Evolutionary conservation across 352 stramenopile species (phyloP).

Genomic region (Halophytophthora polymorphica): DNA sequence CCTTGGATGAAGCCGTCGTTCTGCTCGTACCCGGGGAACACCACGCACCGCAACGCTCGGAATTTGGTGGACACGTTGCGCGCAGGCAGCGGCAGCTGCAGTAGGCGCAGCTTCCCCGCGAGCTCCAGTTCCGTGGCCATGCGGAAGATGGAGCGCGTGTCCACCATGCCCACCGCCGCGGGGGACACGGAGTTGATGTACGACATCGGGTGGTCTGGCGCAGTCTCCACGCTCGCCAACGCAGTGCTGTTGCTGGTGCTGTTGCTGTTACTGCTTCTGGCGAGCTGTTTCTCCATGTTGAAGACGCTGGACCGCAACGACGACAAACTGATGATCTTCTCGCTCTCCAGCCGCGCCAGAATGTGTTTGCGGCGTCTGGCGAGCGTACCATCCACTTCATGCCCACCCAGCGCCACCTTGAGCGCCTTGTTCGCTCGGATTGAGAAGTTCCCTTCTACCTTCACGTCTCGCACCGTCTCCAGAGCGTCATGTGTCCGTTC

Average conservation of each 20-base stretch:
- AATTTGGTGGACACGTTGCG: constrained; percentile 83
- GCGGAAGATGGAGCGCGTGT: constrained; percentile 66
- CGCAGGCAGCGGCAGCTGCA: constrained; percentile 64
- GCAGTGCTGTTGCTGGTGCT: constrained; percentile 9
- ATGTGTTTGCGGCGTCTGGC: constrained; percentile 60
- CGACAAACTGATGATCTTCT: constrained; percentile 80
- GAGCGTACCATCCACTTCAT: constrained; percentile 60
- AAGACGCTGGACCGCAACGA: constrained; percentile 78
- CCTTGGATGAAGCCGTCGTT: constrained; percentile 69
- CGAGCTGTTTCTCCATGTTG: constrained; percentile 50
- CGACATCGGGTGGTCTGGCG: constrained; percentile 9
- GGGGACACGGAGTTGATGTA: constrained; percentile 12
- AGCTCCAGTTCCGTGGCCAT: constrained; percentile 65
- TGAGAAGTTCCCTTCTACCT: constrained; percentile 25
- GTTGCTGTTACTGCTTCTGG: constrained; percentile 10
- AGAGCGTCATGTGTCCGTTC: constrained; percentile 1
- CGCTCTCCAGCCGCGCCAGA: constrained; percentile 46
- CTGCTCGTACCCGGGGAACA: constrained; percentile 59
- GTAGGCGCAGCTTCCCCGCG: constrained; percentile 39
- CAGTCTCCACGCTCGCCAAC: constrained; percentile 5
- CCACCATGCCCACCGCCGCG: constrained; percentile 52
- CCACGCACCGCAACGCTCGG: constrained; percentile 63
- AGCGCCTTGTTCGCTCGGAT: constrained; percentile 52
- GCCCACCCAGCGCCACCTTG: constrained; percentile 51
- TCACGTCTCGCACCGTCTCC: constrained; percentile 5